Evolutionary conservation across 1,284 basidiomycete species (phyloP).

Genomic region (Ceratobasidium sp.): DNA sequence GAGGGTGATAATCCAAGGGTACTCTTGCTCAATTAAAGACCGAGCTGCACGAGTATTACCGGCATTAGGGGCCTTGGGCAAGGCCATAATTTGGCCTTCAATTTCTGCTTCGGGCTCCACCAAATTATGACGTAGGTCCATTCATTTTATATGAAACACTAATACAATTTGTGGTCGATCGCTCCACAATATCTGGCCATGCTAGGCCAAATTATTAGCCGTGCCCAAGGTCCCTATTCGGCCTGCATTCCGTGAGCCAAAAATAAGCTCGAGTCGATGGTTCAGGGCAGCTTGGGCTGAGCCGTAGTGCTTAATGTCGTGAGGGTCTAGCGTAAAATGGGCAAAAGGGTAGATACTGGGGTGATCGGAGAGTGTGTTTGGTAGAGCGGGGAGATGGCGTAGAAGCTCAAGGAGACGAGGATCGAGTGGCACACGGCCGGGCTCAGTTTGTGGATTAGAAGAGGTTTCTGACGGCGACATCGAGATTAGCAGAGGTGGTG

Average conservation of each 20-base stretch:
- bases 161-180: no score
- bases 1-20: slow-evolving; percentile 54
- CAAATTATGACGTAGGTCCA: no score
- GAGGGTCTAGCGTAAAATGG: neutral
- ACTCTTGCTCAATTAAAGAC: slow-evolving; percentile 48
- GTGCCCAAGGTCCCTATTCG: neutral
- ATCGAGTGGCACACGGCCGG: neutral
- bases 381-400: neutral
- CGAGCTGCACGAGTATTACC: slow-evolving; percentile 56
- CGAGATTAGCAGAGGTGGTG: neutral
- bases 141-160: no score
- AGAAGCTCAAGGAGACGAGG: neutral
- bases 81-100: no score
- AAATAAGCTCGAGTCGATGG: neutral
- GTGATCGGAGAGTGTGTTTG: neutral
- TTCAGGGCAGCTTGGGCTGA: neutral
- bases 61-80: slow-evolving; percentile 51
- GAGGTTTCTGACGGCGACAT: neutral
- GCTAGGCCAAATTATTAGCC: neutral
- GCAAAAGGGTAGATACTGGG: slow-evolving; percentile 12
- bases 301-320: neutral
- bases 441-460: neutral
- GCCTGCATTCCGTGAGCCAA: slow-evolving; percentile 1
- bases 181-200: no score
- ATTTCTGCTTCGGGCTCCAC: no score